phyloP scores from a whole-genome alignment of 2,329 filamentous ascomycete species.

The Colletotrichum sp. region DNA sequence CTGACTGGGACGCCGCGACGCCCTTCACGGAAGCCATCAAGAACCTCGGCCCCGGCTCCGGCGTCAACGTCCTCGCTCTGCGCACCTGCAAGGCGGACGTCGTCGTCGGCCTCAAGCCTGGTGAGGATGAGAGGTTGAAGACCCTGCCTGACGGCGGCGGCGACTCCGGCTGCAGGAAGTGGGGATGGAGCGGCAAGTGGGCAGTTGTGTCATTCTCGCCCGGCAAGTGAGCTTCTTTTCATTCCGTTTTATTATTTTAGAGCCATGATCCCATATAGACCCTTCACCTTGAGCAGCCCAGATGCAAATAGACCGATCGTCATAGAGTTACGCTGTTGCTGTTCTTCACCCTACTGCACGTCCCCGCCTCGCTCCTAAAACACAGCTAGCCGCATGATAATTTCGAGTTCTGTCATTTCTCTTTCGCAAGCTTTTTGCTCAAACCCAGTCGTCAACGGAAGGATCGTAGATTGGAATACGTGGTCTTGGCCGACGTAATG shows the following conservation, averaged over 20 bases:
- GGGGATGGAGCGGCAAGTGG: conserved; percentile 97
- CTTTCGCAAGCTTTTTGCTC: no score
- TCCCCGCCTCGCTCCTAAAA: background rate
- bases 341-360: background rate
- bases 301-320: background rate
- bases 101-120: conserved; percentile 83
- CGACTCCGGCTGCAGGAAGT: conserved; percentile 74
- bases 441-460: background rate
- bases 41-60: conserved; percentile 80
- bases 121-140: conserved; percentile 82
- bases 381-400: background rate
- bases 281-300: background rate
- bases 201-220: conserved; percentile 83
- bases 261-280: background rate
- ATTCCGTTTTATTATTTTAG: background rate
- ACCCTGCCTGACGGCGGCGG: conserved; percentile 72
- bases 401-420: background rate
- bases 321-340: background rate
- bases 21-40: conserved; percentile 86
- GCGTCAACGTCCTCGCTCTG: conserved; percentile 83
- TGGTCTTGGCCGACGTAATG: background rate
- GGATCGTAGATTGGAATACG: background rate
- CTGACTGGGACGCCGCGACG: conserved; percentile 84
- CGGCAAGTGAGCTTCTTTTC: conserved; percentile 17
- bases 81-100: conserved; percentile 97